Evolutionary conservation across 2,329 filamentous ascomycete species (phyloP).

Genomic region (Elsinoe fawcettii): DNA sequence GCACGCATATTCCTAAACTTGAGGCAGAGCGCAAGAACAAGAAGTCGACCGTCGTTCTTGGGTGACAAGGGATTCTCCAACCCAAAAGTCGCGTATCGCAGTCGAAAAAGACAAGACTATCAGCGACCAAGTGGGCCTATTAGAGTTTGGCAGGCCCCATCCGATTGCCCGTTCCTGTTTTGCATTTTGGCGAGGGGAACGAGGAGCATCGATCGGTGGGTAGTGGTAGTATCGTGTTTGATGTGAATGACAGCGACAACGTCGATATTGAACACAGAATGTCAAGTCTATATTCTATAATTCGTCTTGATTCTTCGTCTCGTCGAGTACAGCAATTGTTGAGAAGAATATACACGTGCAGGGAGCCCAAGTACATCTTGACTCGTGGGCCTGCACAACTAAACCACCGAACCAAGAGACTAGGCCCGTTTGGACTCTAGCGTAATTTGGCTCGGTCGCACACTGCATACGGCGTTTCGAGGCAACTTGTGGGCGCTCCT

Average conservation of each 20-base stretch:
- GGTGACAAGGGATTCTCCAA: not conserved
- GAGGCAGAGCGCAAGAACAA: not conserved
- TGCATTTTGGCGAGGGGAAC: conserved; percentile 8
- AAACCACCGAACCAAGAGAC: not conserved
- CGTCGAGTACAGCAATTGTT: not conserved
- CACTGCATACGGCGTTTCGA: conserved; percentile 1
- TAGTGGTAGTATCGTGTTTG: not conserved
- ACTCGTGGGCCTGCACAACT: not conserved
- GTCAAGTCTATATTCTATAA: not conserved
- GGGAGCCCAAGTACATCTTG: not conserved
- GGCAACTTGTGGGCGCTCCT: too few species aligned
- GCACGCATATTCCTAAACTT: not conserved
- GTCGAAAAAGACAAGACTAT: not conserved
- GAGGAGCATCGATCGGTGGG: not conserved
- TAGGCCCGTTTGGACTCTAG: not conserved
- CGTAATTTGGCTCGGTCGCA: conserved; percentile 2
- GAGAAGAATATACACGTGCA: not conserved
- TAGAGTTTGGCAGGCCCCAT: conserved; percentile 5
- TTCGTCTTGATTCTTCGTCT: not conserved
- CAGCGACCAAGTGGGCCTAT: not conserved
- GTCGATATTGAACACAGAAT: not conserved
- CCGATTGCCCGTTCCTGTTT: conserved; percentile 13
- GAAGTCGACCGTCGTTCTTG: not conserved
- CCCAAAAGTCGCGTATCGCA: not conserved
- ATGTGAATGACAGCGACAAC: not conserved